These are phyloP conservation scores for Alnus rubra DNA, from an alignment of 306 rosid species.

Conservation along the genomic window DNA sequence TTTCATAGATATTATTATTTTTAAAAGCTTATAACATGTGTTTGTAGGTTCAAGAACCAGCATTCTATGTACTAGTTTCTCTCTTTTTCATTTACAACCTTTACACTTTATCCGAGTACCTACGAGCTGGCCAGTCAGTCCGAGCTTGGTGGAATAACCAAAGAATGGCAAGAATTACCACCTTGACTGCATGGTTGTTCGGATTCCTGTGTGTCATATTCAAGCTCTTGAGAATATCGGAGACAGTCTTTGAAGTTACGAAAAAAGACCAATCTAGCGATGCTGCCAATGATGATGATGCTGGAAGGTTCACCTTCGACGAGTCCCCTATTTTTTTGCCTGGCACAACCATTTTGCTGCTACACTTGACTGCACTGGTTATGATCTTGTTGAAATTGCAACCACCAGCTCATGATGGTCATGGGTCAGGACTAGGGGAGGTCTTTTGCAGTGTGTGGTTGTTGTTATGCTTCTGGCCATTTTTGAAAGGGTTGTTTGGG, in stretches of 20 bases:
- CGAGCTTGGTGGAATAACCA: conserved; percentile 80
- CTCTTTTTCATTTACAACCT: conserved; percentile 26
- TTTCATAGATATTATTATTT: background rate
- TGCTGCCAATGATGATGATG: conserved; percentile 17
- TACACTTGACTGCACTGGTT: conserved; percentile 43
- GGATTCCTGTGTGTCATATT: conserved; percentile 41
- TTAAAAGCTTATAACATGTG: background rate
- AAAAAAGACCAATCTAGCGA: conserved; percentile 41
- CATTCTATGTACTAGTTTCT: conserved; percentile 30
- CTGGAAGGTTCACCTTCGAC: conserved; percentile 47
- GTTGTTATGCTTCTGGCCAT: conserved; percentile 52
- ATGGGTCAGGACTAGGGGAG: conserved; percentile 52
- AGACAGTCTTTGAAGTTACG: conserved; percentile 57
- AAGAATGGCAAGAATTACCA: conserved; percentile 49
- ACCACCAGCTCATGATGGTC: conserved; percentile 3
- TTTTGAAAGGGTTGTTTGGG: conserved; percentile 55
- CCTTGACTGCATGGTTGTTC: conserved; percentile 41
- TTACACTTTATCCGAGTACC: conserved; percentile 35
- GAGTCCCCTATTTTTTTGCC: conserved; percentile 56
- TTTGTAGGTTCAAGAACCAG: conserved; percentile 39
- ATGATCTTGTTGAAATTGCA: conserved; percentile 34
- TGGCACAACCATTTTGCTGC: conserved; percentile 54
- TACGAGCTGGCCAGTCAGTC: conserved; percentile 40
- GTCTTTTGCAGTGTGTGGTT: conserved; percentile 38
- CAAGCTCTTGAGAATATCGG: conserved; percentile 43